A percentile compares a stretch with the other conserved stretches of the same genome.
phyloP scores from a whole-genome alignment of 805 yeast species.

The Lachancea dasiensis region DNA sequence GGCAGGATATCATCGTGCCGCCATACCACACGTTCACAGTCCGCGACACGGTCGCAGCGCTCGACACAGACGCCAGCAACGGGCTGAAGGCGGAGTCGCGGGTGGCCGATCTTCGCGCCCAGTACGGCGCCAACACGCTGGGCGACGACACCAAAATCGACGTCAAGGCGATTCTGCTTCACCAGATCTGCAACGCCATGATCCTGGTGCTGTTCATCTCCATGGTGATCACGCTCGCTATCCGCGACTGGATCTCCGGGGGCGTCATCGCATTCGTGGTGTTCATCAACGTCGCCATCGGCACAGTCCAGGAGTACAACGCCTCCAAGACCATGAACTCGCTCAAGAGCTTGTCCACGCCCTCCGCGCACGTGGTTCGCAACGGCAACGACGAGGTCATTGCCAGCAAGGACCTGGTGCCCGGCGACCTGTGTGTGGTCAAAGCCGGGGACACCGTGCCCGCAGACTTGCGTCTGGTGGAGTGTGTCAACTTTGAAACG shows the following conservation, averaged over 20 bases:
- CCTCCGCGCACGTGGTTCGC: constrained; percentile 84
- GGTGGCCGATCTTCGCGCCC: constrained; percentile 61
- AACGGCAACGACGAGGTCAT: constrained; percentile 67
- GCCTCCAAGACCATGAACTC: constrained; percentile 94
- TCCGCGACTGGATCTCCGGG: constrained; percentile 94
- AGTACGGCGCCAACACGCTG: constrained; percentile 77
- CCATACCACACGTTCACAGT: constrained; percentile 42
- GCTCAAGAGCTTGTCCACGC: constrained; percentile 85
- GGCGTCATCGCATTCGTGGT: constrained; percentile 87
- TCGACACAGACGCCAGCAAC: constrained; percentile 49
- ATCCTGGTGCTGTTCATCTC: constrained; percentile 83
- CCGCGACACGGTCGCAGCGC: constrained; percentile 47
- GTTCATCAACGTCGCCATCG: constrained; percentile 86
- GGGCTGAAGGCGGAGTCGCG: constrained; percentile 59
- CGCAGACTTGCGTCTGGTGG: constrained; percentile 80
- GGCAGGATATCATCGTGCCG: background rate
- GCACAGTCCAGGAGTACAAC: constrained; percentile 92
- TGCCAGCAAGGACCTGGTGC: constrained; percentile 79
- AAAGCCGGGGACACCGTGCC: constrained; percentile 94
- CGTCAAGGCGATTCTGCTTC: constrained; percentile 61
- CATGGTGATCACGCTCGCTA: constrained; percentile 75
- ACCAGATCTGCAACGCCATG: constrained; percentile 87
- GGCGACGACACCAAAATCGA: constrained; percentile 73
- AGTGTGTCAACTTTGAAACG: constrained; percentile 70
- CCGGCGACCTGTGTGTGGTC: constrained; percentile 89